Conservation (phyloP, 441 rosid species). For the Croton setiger region DNA sequence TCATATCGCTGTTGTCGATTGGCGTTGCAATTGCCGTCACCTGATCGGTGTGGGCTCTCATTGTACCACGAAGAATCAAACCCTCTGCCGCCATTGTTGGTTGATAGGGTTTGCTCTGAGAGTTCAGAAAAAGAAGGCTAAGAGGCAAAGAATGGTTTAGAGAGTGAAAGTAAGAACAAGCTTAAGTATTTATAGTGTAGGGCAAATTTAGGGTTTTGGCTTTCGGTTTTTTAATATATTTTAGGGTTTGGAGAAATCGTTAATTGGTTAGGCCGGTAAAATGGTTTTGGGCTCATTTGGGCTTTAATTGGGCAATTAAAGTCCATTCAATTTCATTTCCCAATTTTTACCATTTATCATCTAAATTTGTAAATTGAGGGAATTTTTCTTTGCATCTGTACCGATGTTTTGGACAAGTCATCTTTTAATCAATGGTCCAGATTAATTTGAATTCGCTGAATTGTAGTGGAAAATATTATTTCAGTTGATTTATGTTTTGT, state of each 20-base stretch:
- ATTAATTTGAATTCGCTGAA: too few relatives aligned
- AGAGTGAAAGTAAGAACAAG: not conserved
- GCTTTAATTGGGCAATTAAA: not conserved
- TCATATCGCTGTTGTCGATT: constrained; percentile 81
- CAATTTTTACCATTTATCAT: too few relatives aligned
- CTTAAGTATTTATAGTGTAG: not conserved
- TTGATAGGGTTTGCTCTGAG: too few relatives aligned
- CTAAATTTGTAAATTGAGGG: too few relatives aligned
- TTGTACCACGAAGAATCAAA: constrained; percentile 71
- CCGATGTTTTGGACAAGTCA: too few relatives aligned
- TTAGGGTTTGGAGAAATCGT: not conserved
- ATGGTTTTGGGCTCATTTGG: not conserved
- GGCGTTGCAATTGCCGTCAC: constrained; percentile 96
- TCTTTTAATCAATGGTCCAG: too few relatives aligned
- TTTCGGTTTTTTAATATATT: not conserved
- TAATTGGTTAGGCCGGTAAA: not conserved
- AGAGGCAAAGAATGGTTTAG: not conserved
- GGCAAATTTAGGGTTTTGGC: not conserved
- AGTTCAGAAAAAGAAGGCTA: not conserved
- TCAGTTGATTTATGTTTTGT: too few relatives aligned
- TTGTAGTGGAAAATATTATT: too few relatives aligned
- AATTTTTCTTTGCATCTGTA: too few relatives aligned
- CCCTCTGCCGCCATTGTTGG: constrained; percentile 41
- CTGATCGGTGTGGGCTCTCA: constrained; percentile 93
- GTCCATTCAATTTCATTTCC: too few relatives aligned